Base-by-base conservation (phyloP, 2,329 filamentous ascomycete genomes). In the Chaetomiaceae sp. region DNA sequence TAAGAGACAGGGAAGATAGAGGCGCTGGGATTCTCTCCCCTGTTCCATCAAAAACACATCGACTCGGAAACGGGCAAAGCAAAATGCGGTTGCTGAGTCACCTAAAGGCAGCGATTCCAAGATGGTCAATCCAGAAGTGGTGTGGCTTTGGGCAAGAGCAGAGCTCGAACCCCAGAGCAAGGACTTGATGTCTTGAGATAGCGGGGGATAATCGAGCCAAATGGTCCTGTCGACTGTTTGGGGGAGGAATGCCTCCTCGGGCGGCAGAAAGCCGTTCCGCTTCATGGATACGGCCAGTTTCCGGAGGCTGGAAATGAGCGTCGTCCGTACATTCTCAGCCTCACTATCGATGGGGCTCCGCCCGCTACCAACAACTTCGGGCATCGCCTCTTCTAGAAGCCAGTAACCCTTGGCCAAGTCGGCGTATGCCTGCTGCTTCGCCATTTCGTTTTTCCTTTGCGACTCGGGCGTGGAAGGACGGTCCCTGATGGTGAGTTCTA, bases 321-420 rank as follows among this genome's bases (percentile, higher is more conserved):
- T 72, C 51, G 84, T 75, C 51, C 82, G 74, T 16, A 79, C 74
- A 14, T 77, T 75, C 16, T 77, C 73, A 10, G 79, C 66, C 55
- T 82, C 77, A n/a, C 67, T 63, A 43, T 75, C 73, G 2, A 69
- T 65, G 0, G 69, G 64, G 38, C 71, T 69, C 8, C 68, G 73
- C 41, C 73, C 76, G 20, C 69, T 68, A 27, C 71, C 69, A 7
- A 72, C 65, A 4, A 80, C 67, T 52, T 81, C 77, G 1, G 77
- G 75, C 6, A 82, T 69, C 1, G 76, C 70, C 46, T 79, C 71
- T 46, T 81, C 76, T 21, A 72, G 77, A n/a, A 96, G 81, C 90
- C 91, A 96, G 67, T 89, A 86, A 0, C 85, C 79, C 67, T 96
- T 96, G 21, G 89, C 85, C 46, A 96, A 74, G 67, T 96, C 89